These are phyloP conservation scores for Metschnikowia hibisci DNA, from an alignment of 805 yeast species.

Conservation along the genomic window DNA sequence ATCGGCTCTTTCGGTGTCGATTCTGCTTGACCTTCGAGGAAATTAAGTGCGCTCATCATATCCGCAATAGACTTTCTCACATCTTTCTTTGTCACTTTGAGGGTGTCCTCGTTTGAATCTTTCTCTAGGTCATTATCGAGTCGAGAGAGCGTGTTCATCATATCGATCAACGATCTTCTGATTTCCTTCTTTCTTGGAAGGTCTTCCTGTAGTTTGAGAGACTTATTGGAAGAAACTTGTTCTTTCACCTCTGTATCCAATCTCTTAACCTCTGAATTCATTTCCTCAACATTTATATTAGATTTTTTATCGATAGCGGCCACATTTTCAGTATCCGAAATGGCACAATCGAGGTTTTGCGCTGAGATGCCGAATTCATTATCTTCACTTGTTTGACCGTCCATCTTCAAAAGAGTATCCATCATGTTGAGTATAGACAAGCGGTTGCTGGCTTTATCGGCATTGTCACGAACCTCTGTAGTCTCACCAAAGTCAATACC, in stretches of 20 bases:
- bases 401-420: constrained; percentile 4
- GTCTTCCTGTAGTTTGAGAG: neutral
- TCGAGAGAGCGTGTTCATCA: constrained; percentile 8
- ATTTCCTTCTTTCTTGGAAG: constrained; percentile 1
- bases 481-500: constrained; percentile 1
- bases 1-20: neutral
- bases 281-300: neutral
- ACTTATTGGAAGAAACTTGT: neutral
- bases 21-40: constrained; percentile 16
- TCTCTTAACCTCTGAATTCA: neutral
- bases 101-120: constrained; percentile 10
- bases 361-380: neutral
- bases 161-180: constrained; percentile 5
- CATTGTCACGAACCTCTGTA: neutral
- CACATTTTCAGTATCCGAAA: neutral
- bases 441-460: neutral
- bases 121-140: neutral
- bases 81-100: constrained; percentile 12
- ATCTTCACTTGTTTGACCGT: neutral
- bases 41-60: constrained; percentile 27
- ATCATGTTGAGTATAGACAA: constrained; percentile 4
- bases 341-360: neutral
- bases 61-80: constrained; percentile 25
- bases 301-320: too few species aligned
- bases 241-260: neutral